Evolutionary conservation across 768 basidiomycete species (phyloP).

Genomic region (Russula vinacea): DNA sequence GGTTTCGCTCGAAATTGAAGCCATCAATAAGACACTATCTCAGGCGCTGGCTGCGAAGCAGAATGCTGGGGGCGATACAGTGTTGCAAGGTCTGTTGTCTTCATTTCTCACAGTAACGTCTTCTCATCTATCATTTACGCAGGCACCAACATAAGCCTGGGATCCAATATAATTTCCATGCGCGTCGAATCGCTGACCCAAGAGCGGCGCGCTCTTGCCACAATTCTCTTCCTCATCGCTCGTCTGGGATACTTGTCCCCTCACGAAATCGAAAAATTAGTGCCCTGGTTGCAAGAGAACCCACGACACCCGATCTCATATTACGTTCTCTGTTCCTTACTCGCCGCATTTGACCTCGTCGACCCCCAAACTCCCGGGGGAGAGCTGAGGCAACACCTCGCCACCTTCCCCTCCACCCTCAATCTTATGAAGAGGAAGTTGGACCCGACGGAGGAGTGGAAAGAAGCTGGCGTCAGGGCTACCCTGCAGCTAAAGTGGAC

Average conservation of each 20-base stretch:
- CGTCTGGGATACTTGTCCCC: slow-evolving; percentile 59
- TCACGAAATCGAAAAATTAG: slow-evolving; percentile 55
- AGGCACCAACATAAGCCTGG: slow-evolving; percentile 51
- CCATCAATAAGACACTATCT: slow-evolving; percentile 49
- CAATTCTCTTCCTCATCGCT: slow-evolving; percentile 59
- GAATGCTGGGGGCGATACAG: slow-evolving; percentile 59
- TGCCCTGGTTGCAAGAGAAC: slow-evolving; percentile 69
- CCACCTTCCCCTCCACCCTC: slow-evolving; percentile 47
- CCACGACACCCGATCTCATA: slow-evolving; percentile 66
- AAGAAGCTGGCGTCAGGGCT: slow-evolving; percentile 65
- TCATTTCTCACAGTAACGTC: neutral
- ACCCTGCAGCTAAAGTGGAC: slow-evolving; percentile 83
- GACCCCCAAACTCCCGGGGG: slow-evolving; percentile 51
- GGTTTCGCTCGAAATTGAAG: slow-evolving; percentile 63
- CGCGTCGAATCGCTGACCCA: slow-evolving; percentile 71
- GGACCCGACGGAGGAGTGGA: slow-evolving; percentile 55
- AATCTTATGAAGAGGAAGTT: slow-evolving; percentile 60
- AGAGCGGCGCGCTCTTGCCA: slow-evolving; percentile 66
- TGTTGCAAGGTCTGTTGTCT: slow-evolving; percentile 51
- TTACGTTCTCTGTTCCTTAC: slow-evolving; percentile 63
- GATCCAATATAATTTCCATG: slow-evolving; percentile 62
- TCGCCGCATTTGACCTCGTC: slow-evolving; percentile 64
- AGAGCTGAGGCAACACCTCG: slow-evolving; percentile 46
- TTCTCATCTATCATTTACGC: slow-evolving; percentile 2
- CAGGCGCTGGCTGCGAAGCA: slow-evolving; percentile 57